These are phyloP conservation scores for Thermomyces lanuginosus DNA, from an alignment of 2,329 filamentous ascomycete genomes.

Conservation along the genomic window DNA sequence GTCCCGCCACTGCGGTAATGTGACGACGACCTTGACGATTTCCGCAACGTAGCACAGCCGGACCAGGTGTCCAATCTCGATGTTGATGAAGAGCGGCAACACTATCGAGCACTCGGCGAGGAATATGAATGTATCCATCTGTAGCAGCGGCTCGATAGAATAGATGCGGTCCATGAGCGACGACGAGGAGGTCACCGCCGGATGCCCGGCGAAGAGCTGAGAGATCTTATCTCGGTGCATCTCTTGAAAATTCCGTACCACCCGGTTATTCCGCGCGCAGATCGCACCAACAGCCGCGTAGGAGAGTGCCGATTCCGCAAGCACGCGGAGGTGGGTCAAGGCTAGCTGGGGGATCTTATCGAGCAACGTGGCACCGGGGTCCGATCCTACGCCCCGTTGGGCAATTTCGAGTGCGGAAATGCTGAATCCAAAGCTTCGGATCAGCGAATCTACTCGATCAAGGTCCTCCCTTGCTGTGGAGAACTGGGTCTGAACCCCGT, in stretches of 20 bases:
- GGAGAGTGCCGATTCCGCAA: conserved; percentile 75
- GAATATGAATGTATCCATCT: conserved; percentile 38
- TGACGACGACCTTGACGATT: conserved; percentile 61
- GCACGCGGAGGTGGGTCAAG: conserved; percentile 70
- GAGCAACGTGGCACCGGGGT: conserved; percentile 57
- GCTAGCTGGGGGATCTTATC: conserved; percentile 71
- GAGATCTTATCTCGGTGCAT: conserved; percentile 54
- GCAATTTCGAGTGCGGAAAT: conserved; percentile 83
- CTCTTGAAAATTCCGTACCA: conserved; percentile 51
- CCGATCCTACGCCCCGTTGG: conserved; percentile 66
- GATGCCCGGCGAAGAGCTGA: conserved; percentile 53
- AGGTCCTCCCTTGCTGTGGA: conserved; percentile 31
- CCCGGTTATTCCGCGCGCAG: conserved; percentile 37
- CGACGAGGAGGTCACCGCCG: conserved; percentile 18
- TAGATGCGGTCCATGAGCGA: conserved; percentile 19
- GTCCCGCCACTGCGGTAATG: conserved; percentile 31
- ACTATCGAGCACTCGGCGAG: conserved; percentile 63
- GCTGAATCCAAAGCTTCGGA: conserved; percentile 53
- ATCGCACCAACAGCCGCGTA: conserved; percentile 66
- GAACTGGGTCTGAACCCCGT: conserved; percentile 34
- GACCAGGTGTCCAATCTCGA: conserved; percentile 64
- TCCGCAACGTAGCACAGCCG: conserved; percentile 82
- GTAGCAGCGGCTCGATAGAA: conserved; percentile 25
- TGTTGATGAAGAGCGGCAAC: conserved; percentile 47
- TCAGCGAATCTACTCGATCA: conserved; percentile 29